phyloP scores from a whole-genome alignment of 1,139 yeast species.

The Kodamaea sp. region DNA sequence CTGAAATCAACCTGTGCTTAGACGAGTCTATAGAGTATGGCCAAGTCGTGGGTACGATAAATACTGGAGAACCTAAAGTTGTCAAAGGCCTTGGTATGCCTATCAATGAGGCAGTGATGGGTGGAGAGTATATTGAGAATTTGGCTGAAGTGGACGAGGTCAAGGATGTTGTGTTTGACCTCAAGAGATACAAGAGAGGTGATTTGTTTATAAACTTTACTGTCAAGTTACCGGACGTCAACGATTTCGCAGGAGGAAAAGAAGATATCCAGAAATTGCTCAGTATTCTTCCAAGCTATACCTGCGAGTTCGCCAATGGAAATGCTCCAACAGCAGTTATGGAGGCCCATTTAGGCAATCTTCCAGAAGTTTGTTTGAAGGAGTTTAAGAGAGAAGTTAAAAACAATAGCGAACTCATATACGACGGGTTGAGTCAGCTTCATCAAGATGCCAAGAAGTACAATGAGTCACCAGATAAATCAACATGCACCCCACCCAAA shows the following conservation, averaged over 20 bases:
- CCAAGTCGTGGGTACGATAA: constrained; percentile 48
- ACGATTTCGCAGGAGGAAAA: constrained; percentile 25
- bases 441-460: no score
- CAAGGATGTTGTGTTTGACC: constrained; percentile 21
- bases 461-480: neutral
- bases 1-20: constrained; percentile 22
- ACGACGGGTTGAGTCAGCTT: no score
- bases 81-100: constrained; percentile 66
- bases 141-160: constrained; percentile 18
- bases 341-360: constrained; percentile 26
- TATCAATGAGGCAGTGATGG: constrained; percentile 42
- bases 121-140: constrained; percentile 26
- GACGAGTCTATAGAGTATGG: constrained; percentile 37
- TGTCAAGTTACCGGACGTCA: constrained; percentile 35
- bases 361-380: constrained; percentile 15
- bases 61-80: constrained; percentile 48
- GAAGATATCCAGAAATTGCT: constrained; percentile 25
- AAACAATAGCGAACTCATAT: neutral
- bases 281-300: constrained; percentile 25
- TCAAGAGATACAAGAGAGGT: constrained; percentile 31
- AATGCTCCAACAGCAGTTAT: constrained; percentile 3
- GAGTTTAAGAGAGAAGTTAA: neutral
- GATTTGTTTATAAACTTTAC: constrained; percentile 45
- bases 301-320: neutral
- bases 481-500: neutral